Percentiles rank a stretch among this genome's conserved stretches.
Conservation (phyloP, 495 filamentous ascomycete species). For the Choiromyces venosus region DNA sequence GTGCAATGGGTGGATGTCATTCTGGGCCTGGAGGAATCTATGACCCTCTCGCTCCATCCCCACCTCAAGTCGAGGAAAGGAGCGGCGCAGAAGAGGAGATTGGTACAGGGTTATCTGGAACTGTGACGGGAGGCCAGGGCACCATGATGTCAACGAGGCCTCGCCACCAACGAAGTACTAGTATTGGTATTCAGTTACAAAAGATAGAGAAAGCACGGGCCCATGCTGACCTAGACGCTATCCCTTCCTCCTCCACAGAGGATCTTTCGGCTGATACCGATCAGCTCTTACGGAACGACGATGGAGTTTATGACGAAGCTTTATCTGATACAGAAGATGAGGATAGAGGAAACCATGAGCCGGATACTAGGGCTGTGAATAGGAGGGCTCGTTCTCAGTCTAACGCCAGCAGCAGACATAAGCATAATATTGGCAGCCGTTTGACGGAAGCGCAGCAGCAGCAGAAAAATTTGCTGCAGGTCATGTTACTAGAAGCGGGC, state of each 20-base stretch:
- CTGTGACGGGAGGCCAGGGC: not conserved
- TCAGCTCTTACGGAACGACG: not conserved
- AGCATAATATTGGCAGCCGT: constrained; percentile 14
- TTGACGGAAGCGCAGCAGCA: constrained; percentile 45
- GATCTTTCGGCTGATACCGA: constrained; percentile 3
- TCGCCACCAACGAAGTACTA: constrained; percentile 30
- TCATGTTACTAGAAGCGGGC: constrained; percentile 75
- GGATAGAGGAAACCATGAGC: not conserved
- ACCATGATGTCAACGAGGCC: constrained; percentile 1
- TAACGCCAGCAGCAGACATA: constrained; percentile 5
- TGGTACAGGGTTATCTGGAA: not conserved
- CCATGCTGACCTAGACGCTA: not conserved
- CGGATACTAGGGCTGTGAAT: constrained; percentile 27
- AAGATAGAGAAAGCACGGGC: constrained; percentile 28
- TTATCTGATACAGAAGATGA: constrained; percentile 18
- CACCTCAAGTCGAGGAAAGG: not conserved
- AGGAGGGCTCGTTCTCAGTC: constrained; percentile 22
- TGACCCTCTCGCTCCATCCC: constrained; percentile 4
- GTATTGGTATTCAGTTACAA: constrained; percentile 31
- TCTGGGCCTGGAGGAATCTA: constrained; percentile 21
- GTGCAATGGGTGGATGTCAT: constrained; percentile 38
- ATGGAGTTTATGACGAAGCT: constrained; percentile 11
- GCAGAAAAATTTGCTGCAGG: constrained; percentile 65
- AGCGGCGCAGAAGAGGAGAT: constrained; percentile 2
- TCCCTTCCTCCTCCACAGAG: not conserved